Evolutionary conservation across 23 red algal species (phyloP), one percentile per base, ranked within the genome.

Genomic region (Gracilariopsis chorda): DNA sequence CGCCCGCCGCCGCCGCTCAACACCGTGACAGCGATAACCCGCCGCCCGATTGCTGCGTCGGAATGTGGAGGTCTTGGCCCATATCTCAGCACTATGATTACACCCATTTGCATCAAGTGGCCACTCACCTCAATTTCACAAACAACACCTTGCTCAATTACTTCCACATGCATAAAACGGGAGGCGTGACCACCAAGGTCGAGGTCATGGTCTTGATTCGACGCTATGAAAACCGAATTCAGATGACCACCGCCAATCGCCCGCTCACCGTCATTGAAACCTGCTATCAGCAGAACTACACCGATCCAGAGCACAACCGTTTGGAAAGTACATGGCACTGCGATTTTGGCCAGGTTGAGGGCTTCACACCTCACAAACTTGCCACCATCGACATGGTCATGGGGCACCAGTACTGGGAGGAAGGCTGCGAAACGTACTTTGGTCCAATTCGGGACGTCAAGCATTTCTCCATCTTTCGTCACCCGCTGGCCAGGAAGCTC

Each of bases 101-200:
- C 29, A 68, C 58, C 3, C 39, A 52, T 40, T 42, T 87, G 65
- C 30, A 70, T 20, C 52, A 57, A 20, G 61, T 87, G 33, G 62
- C 53, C 20, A 9, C 30, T 0, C 62, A 70, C 40, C 60, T 87
- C 27, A 70, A 70, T 14, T 87, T 87, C 44, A 42, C 61, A 13
- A 73, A 74, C 42, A 52, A 70, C 35, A 87, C 82, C 21, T 42
- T 87, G 34, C 59, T 87, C 28, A 87, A 87, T 51, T 87, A 87
- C 44, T 87, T 87, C 35, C 82, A 87, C 64, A 72, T 87, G 65
- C 82, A 87, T 51, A 87, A 87, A 51, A 87, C 82, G 2, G 82
- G 82, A 40, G 82, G 82, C 39, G 82, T 87, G 59, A 72, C 65
- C 2, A 87, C 65, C 45, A 87, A 87, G 65, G 30, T 34, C 29